Base-by-base conservation (phyloP, 108 stramenopile species). In the Cyclotella atomus region DNA sequence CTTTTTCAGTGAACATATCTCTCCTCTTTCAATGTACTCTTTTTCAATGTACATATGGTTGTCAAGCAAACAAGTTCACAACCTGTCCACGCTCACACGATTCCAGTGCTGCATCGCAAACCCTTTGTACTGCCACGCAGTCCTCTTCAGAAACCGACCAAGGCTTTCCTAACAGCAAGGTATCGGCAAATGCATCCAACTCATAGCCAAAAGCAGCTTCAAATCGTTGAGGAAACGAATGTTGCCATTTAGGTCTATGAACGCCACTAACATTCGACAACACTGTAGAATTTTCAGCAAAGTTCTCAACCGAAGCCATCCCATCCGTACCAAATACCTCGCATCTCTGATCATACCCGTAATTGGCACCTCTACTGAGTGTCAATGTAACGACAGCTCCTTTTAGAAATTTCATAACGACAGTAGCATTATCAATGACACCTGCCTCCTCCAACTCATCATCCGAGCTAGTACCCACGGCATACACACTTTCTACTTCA, bases 301-400 rank as follows among this genome's bases (percentile, higher is more conserved):
- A 41, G 54, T 92, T 89, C 12, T 65, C 73, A 0, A 89, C 79
- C 44, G 59, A 60, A 0, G 81, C 76, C 5, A 83, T 57, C 6
- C 87, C 90, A 4, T 52, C n/a, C 27, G 70, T 70, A 0, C 87
- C 89, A 64, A 87, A 89, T 2, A 92, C 35, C 65, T 92, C 91
- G 67, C 85, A 87, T 33, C 91, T 81, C 66, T 92, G 91, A 75
- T 92, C 91, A 57, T 92, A 92, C 7, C 91, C 91, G 55, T 85
- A 89, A 20, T 73, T 70, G 7, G 91, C 82, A 1, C 70, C 75
- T 17, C 91, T 82, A 76, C 47, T 43, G 38, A 67, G 55, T 32
- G 76, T 50, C 20, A 67, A 68, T 2, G 70, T 72, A 6, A 65
- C 66, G 10, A 67, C 47, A 23, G 76, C 75, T 21, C 73, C 86